A percentile compares a stretch with the other conserved stretches of the same genome.
Evolutionary conservation across 495 filamentous ascomycete species (phyloP).

Genomic region (Trichocladium antarcticum): DNA sequence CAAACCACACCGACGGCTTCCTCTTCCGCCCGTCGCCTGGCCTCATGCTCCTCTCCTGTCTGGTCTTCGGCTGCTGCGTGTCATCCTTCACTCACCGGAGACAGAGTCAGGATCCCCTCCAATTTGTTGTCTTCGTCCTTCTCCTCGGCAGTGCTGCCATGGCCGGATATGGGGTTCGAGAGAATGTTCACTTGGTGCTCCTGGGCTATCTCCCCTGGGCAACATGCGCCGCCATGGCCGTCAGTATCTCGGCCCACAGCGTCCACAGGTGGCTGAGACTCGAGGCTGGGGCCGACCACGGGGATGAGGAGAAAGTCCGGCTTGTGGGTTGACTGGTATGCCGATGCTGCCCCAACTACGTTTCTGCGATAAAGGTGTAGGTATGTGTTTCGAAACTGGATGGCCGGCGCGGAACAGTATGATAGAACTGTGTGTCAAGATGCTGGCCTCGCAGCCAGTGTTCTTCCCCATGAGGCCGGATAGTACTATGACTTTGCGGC

Average conservation of each 20-base stretch:
- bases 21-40: constrained; percentile 25
- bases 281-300: background rate
- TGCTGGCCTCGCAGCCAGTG: too few relatives aligned
- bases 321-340: constrained; percentile 5
- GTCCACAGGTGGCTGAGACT: constrained; percentile 8
- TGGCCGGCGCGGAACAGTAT: too few relatives aligned
- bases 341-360: background rate
- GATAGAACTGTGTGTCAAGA: too few relatives aligned
- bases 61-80: constrained; percentile 36
- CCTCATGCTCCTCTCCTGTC: constrained; percentile 35
- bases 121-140: constrained; percentile 29
- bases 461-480: background rate
- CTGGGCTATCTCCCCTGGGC: constrained; percentile 36
- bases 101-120: constrained; percentile 31
- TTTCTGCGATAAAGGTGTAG: background rate
- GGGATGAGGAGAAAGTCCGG: constrained; percentile 15
- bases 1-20: constrained; percentile 4
- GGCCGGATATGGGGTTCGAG: constrained; percentile 23
- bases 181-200: constrained; percentile 31
- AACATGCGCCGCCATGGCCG: constrained; percentile 33
- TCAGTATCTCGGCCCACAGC: constrained; percentile 21
- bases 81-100: constrained; percentile 36
- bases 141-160: constrained; percentile 23
- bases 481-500: background rate
- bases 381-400: too few relatives aligned